Conservation (phyloP, 106 monocot genomes). For the Amphibolis antarctica region DNA sequence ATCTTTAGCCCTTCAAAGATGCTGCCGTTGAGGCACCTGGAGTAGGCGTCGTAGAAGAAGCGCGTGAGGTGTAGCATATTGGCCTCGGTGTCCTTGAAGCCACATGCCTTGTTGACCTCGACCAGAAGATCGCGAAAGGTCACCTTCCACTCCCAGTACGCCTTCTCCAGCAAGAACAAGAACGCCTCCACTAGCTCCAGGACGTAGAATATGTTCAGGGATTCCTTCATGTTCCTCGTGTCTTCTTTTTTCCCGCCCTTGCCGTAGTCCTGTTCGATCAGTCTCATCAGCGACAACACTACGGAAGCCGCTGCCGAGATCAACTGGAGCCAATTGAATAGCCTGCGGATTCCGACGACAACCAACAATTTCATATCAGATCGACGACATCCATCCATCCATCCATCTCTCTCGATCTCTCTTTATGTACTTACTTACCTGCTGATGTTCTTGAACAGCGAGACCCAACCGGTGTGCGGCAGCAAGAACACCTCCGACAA, state of each 20-base stretch:
- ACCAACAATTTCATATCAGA: too few species aligned
- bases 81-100: slow-evolving; percentile 20
- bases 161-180: slow-evolving; percentile 52
- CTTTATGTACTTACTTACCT: slow-evolving; percentile 1
- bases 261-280: slow-evolving; percentile 52
- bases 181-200: slow-evolving; percentile 62
- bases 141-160: too few species aligned
- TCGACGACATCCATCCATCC: too few species aligned
- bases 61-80: slow-evolving; percentile 36
- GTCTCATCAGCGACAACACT: slow-evolving; percentile 42
- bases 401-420: too few species aligned
- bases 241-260: slow-evolving; percentile 13
- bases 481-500: slow-evolving; percentile 22
- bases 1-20: slow-evolving; percentile 83
- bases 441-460: slow-evolving; percentile 44
- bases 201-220: slow-evolving; percentile 69
- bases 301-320: slow-evolving; percentile 57
- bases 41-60: slow-evolving; percentile 83
- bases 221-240: slow-evolving; percentile 36
- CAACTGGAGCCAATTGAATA: slow-evolving; percentile 72
- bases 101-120: slow-evolving; percentile 39
- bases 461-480: slow-evolving; percentile 35
- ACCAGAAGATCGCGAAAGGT: slow-evolving; percentile 33
- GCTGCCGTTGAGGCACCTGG: slow-evolving; percentile 56
- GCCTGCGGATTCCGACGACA: too few species aligned